These are phyloP conservation scores for Fusarium aywerte DNA, from an alignment of 2,329 filamentous ascomycete genomes.

Conservation along the genomic window DNA sequence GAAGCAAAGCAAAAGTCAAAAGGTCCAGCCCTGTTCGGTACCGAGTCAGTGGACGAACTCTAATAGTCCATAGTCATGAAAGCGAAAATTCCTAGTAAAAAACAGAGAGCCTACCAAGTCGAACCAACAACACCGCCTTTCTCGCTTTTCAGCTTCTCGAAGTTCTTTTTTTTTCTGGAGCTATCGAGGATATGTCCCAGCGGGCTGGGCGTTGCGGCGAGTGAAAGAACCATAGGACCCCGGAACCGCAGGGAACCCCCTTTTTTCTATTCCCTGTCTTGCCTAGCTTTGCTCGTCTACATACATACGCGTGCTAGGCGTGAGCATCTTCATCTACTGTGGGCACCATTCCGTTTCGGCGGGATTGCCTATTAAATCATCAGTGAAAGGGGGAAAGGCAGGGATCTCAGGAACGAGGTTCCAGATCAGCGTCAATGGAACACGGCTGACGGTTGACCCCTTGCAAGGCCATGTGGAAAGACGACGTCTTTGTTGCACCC, in stretches of 20 bases:
- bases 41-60: constrained; percentile 35
- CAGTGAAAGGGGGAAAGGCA: constrained; percentile 24
- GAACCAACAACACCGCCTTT: background rate
- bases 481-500: constrained; percentile 3
- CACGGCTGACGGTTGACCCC: constrained; percentile 30
- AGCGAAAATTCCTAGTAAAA: background rate
- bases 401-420: constrained; percentile 26
- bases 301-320: constrained; percentile 14
- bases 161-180: constrained; percentile 11
- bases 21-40: constrained; percentile 4
- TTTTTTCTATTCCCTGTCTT: constrained; percentile 16
- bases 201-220: constrained; percentile 37
- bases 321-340: constrained; percentile 39
- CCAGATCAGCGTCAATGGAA: constrained; percentile 36
- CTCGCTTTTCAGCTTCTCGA: background rate
- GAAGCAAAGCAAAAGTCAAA: background rate
- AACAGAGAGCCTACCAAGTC: too few relatives aligned
- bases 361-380: constrained; percentile 24
- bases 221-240: constrained; percentile 16
- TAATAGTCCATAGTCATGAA: background rate
- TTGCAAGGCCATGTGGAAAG: constrained; percentile 39
- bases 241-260: constrained; percentile 31
- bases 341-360: constrained; percentile 14
- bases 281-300: constrained; percentile 3
- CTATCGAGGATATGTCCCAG: constrained; percentile 17